Evolutionary conservation across 257 asterid species (phyloP).

Genomic region (Plectranthus barbatus): DNA sequence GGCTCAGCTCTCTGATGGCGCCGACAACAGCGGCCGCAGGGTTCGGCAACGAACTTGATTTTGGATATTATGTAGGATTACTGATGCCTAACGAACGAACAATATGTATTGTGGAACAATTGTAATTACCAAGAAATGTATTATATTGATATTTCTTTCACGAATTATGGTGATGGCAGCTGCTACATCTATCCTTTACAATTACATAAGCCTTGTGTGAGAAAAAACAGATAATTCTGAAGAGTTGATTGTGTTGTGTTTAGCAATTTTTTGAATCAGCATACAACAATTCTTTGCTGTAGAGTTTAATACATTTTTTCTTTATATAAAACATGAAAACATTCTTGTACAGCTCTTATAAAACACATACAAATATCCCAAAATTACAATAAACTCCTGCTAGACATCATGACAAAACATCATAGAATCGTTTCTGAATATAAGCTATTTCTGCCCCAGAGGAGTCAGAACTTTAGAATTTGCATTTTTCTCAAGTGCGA

Average conservation of each 20-base stretch:
- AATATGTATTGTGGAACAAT: slow-evolving; percentile 13
- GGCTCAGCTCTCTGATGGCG: slow-evolving; percentile 96
- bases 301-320: too few relatives aligned
- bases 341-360: not conserved
- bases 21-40: slow-evolving; percentile 74
- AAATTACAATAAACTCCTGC: not conserved
- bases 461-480: not conserved
- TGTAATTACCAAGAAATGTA: slow-evolving; percentile 20
- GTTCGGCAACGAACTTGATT: slow-evolving; percentile 76
- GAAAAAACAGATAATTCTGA: too few relatives aligned
- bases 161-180: slow-evolving; percentile 9
- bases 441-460: not conserved
- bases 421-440: not conserved
- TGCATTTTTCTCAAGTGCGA: slow-evolving; percentile 3
- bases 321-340: not conserved
- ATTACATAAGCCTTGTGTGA: not conserved
- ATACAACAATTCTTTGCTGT: not conserved
- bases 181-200: too few relatives aligned
- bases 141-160: slow-evolving; percentile 13
- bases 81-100: slow-evolving; percentile 17
- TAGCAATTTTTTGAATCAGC: too few relatives aligned
- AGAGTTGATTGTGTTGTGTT: too few relatives aligned
- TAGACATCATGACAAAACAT: not conserved
- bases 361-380: slow-evolving; percentile 1
- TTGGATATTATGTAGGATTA: slow-evolving; percentile 24